Percentiles rank a stretch among this genome's conserved stretches.
phyloP scores from a whole-genome alignment of 2,329 filamentous ascomycete species.

The Neurospora sp. region DNA sequence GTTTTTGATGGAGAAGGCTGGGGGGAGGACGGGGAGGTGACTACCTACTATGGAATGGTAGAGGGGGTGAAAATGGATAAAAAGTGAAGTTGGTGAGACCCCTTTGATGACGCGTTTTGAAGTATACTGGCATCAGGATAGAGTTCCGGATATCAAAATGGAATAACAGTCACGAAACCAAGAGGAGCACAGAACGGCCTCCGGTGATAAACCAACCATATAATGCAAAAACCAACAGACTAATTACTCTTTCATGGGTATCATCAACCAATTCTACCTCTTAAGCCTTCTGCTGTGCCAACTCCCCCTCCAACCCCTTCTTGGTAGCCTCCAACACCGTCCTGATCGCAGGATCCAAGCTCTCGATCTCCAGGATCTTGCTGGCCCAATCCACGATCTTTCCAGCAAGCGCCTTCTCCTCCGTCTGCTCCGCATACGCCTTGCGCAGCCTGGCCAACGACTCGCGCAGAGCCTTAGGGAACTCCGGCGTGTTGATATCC shows the following conservation, averaged over 20 bases:
- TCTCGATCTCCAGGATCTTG: slow-evolving; percentile 35
- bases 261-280: slow-evolving; percentile 6
- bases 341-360: slow-evolving; percentile 45
- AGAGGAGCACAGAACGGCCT: no score
- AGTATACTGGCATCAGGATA: background rate
- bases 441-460: slow-evolving; percentile 51
- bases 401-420: slow-evolving; percentile 35
- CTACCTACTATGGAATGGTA: background rate
- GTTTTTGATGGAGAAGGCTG: slow-evolving; percentile 41
- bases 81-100: background rate
- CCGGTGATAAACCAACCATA: background rate
- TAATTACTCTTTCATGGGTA: slow-evolving; percentile 8
- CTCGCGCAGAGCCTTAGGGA: slow-evolving; percentile 60
- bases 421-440: slow-evolving; percentile 32
- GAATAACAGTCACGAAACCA: background rate
- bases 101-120: background rate
- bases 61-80: background rate
- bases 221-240: background rate
- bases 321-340: slow-evolving; percentile 45
- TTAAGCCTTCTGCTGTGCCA: background rate
- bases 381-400: slow-evolving; percentile 47
- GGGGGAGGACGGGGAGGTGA: slow-evolving; percentile 15
- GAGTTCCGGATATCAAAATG: background rate
- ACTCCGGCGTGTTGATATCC: slow-evolving; percentile 52
- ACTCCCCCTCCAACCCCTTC: slow-evolving; percentile 21